Percentiles rank a stretch among this genome's conserved stretches.
These are phyloP conservation scores for Mycena alexandri DNA, from an alignment of 768 basidiomycete genomes.

Conservation along the genomic window DNA sequence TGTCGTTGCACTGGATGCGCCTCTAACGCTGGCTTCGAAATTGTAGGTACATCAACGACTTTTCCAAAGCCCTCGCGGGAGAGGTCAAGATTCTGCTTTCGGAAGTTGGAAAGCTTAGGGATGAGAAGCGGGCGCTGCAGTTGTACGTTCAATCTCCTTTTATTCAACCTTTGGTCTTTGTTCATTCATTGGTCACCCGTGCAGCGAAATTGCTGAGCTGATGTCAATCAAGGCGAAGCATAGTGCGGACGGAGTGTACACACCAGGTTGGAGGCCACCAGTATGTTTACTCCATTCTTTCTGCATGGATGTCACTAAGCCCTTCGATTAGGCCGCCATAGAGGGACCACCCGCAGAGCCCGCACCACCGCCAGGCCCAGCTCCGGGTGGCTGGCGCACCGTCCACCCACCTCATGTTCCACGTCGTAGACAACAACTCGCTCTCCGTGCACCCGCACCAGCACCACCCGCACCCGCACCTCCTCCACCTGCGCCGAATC, in stretches of 20 bases:
- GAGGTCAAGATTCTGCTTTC: constrained; percentile 73
- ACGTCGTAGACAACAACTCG: constrained; percentile 39
- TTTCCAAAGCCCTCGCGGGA: constrained; percentile 71
- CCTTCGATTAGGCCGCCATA: constrained; percentile 42
- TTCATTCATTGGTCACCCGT: too few species aligned
- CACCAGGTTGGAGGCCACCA: constrained; percentile 62
- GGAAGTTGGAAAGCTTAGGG: constrained; percentile 71
- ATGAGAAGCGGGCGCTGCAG: constrained; percentile 68
- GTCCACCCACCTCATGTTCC: constrained; percentile 56
- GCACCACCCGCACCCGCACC: constrained; percentile 44
- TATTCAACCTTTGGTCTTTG: too few species aligned
- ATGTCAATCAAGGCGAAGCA: constrained; percentile 72
- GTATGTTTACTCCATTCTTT: constrained; percentile 41
- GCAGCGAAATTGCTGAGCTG: constrained; percentile 69
- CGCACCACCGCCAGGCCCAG: constrained; percentile 52
- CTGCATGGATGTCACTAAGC: too few species aligned
- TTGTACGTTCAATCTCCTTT: constrained; percentile 53
- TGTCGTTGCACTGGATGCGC: too few species aligned
- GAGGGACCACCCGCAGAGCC: background rate
- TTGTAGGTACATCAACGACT: constrained; percentile 64
- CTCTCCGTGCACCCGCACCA: constrained; percentile 40
- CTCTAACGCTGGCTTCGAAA: too few species aligned
- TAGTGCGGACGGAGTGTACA: constrained; percentile 69
- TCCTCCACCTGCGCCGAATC: constrained; percentile 43
- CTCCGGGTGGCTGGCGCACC: constrained; percentile 66